Evolutionary conservation across 2,329 filamentous ascomycete genomes (phyloP), one percentile per base, ranked within the genome.

Genomic region (Fusarium sp.): DNA sequence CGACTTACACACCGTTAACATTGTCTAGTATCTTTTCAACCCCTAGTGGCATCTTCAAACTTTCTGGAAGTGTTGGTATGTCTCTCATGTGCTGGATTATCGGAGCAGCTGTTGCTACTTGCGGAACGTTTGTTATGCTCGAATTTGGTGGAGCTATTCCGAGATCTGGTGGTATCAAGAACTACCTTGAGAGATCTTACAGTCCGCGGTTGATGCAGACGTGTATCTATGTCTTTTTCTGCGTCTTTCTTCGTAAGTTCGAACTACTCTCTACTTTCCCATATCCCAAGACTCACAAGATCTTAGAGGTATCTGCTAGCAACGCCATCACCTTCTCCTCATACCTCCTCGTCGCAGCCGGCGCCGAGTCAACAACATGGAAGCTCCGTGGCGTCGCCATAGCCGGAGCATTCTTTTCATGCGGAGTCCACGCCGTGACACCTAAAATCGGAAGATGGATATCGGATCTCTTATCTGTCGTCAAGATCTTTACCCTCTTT

Each of bases 81-180:
- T 71, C 76, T 10, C 52, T 78, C 33, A 75, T 78, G 69, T 74
- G 66, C 6, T 78, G 76, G 77, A 67, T 77, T 5, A 76, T 78
- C 5, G 76, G 76, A 2, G 65, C 69, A 7, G 61, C 77, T 1
- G 76, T 78, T 33, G 64, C 76, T 1, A 78, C 76, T 2, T 75
- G 70, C 20, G 77, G 77, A 2, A 61, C 71, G 5, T 72, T 78
- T 31, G 71, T 77, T 14, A 75, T 78, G 68, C 67, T 78, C 7
- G 75, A 78, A 29, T 78, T 77, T 57, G 77, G 77, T 1, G 68
- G 73, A 4, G 75, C 73, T 3, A 76, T 78, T 6, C 76, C 76
- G 2, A 62, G 75, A 64, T 74, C 71, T 6, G 75, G 76, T 6
- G 74, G 76, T 7, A 69, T 78, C 64, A 78, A 78, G 69, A 78